Evolutionary conservation across 768 basidiomycete species (phyloP), one percentile per base, ranked within the genome.

Genomic region (Punctularia strigosozonata): DNA sequence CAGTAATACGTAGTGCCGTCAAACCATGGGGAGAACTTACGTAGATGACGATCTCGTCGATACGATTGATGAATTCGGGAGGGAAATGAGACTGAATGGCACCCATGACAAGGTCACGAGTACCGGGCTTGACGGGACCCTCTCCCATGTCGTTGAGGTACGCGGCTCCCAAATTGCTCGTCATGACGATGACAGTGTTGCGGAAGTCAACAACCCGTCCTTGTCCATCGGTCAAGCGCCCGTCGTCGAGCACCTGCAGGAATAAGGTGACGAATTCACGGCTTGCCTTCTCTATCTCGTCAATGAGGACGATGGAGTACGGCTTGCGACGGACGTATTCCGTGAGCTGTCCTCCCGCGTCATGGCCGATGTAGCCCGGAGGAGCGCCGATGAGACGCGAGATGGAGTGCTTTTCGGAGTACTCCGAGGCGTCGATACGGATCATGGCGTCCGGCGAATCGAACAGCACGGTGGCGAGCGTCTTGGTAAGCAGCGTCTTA

Each of bases 171-270:
- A 94, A 69, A 54, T 97, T 97, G 36, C 86, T 89, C 4, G 91
- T 94, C 77, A 94, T 84, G 59, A 91, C 84, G 55, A 94, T 88
- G 52, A 94, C 85, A 1, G 88, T 87, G 55, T 91, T 92, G 42
- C 79, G 69, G 69, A 89, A 90, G 59, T 87, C 81, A 15, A 87
- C 75, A 30, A 87, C 66, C 44, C 84, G 77, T n/a, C 90, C 90
- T 59, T 92, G 89, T 5, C 89, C 84, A 49, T 94, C 90, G 17
- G 91, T 94, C 46, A 94, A 66, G 31, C 85, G 77, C 7, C 91
- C 91, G 46, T 94, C 91, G 48, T 95, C 91, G 32, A 95, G 72
- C 20, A 92, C 86, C 57, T 92, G 89, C 38, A 82, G 61, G 53
- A 82, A 76, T 26, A 82, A 64, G 19, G 76, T 80, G 44, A 77